Evolutionary conservation across 768 basidiomycete genomes (phyloP), one percentile per base, ranked within the genome.

Genomic region (Kwoniella europaea): DNA sequence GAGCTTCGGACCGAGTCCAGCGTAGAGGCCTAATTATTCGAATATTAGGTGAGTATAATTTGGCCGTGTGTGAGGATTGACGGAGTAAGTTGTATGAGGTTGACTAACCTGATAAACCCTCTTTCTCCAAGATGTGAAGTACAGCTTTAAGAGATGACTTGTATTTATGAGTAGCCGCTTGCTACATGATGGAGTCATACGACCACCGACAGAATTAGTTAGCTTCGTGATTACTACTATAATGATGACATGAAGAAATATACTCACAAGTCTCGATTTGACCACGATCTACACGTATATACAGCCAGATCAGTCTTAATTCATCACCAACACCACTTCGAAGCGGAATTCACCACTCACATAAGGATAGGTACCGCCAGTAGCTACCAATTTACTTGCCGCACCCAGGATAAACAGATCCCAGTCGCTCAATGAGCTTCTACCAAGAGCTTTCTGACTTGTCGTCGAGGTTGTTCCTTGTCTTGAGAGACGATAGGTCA

Each of bases 321-420:
- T 4, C 3, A 7, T 41, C 20, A 12, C 55, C 35, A 42, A 61
- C 41, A 6, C 64, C 24, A 50, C 18, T n/a, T 10, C 10, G 35
- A 53, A 24, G 18, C 52, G 43, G 27, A 24, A 13, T 18, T 7
- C 29, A 24, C 35, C 2, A 76, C 89, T 74, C 72, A 91, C 91
- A 89, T 90, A 90, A 3, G 91, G 91, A 82, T 92, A 93, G 2
- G 91, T 92, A 3, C 86, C 77, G 5, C 87, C 85, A 1, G 87
- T 88, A 16, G 87, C 87, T 9, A 86, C 83, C 9, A 98, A 88
- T 83, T 99, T 98, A 12, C 93, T 92, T 52, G 96, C 81, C 0
- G 97, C 97, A 2, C 96, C 96, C n/a, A 98, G 88, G 71, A 94
- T 76, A 86, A 99, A 98, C 84, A 93, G 91, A 81, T 99, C 96